Evolutionary conservation across 768 basidiomycete species (phyloP).

Genomic region (Filobasidium wieringae): DNA sequence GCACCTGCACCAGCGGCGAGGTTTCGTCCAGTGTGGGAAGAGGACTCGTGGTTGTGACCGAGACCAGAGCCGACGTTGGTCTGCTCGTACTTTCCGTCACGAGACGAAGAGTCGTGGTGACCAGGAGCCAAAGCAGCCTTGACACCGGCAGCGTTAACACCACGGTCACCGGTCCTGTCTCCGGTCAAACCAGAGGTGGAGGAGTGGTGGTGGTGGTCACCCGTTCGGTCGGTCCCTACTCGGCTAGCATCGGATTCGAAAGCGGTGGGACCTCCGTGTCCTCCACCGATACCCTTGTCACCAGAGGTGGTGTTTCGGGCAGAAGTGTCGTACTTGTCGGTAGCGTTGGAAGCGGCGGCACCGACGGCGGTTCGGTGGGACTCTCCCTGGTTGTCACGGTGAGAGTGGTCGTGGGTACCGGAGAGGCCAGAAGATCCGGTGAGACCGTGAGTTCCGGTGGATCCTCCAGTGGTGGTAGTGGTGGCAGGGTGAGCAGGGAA

Average conservation of each 20-base stretch:
- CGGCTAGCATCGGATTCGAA: slow-evolving; percentile 3
- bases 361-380: background rate
- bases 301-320: slow-evolving; percentile 10
- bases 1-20: slow-evolving; percentile 1
- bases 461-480: background rate
- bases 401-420: slow-evolving; percentile 8
- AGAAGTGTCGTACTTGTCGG: background rate
- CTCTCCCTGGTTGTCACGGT: background rate
- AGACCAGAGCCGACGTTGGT: background rate
- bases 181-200: background rate
- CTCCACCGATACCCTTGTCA: slow-evolving; percentile 4
- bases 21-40: background rate
- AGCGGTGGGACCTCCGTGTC: slow-evolving; percentile 10
- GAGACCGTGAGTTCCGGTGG: slow-evolving; percentile 1
- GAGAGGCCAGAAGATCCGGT: background rate
- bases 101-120: slow-evolving; percentile 5
- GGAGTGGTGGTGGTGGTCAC: background rate
- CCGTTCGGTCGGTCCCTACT: slow-evolving; percentile 5
- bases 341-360: background rate
- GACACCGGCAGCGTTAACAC: background rate
- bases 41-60: background rate
- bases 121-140: slow-evolving; percentile 3
- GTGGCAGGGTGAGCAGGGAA: background rate
- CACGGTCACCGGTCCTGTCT: background rate
- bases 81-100: no score